Conservation (phyloP, 1,139 yeast genomes). For the Groenewaldozyma sp. region DNA sequence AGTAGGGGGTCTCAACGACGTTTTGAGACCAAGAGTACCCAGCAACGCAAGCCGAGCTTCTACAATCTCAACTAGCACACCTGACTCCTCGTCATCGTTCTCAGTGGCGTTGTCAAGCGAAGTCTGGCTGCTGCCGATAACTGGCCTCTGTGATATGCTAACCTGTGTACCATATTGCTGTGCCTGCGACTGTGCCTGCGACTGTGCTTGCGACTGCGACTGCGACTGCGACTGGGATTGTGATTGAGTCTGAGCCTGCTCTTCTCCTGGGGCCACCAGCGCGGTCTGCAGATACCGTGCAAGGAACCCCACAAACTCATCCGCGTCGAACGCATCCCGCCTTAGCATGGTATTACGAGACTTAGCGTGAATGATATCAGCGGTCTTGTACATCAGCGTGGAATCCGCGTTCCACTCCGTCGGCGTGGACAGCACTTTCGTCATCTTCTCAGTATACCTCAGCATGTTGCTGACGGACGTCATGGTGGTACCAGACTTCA, state of each 20-base stretch:
- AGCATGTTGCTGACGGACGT: conserved; percentile 7
- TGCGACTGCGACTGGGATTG: too few relatives aligned
- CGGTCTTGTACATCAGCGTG: background rate
- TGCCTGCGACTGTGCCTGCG: too few relatives aligned
- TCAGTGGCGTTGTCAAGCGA: background rate
- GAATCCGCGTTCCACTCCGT: conserved; percentile 2
- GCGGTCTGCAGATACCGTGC: background rate
- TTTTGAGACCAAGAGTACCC: background rate
- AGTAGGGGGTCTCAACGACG: conserved; percentile 25
- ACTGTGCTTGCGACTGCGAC: too few relatives aligned
- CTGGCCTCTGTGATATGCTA: too few relatives aligned
- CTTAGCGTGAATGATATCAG: conserved; percentile 2
- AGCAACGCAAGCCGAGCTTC: conserved; percentile 8
- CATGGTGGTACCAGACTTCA: conserved; percentile 11
- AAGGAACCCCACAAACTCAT: background rate
- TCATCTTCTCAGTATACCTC: conserved; percentile 1
- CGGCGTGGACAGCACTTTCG: background rate
- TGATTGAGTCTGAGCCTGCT: too few relatives aligned
- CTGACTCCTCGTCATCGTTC: too few relatives aligned
- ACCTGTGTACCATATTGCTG: background rate
- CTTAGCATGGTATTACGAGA: background rate
- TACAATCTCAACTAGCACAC: background rate
- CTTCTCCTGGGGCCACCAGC: too few relatives aligned
- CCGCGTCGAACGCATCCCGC: background rate
- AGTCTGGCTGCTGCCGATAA: background rate